Percentiles rank a stretch among this genome's conserved stretches.
Conservation (phyloP, 305 asterid species). For the Rubia peregrina region DNA sequence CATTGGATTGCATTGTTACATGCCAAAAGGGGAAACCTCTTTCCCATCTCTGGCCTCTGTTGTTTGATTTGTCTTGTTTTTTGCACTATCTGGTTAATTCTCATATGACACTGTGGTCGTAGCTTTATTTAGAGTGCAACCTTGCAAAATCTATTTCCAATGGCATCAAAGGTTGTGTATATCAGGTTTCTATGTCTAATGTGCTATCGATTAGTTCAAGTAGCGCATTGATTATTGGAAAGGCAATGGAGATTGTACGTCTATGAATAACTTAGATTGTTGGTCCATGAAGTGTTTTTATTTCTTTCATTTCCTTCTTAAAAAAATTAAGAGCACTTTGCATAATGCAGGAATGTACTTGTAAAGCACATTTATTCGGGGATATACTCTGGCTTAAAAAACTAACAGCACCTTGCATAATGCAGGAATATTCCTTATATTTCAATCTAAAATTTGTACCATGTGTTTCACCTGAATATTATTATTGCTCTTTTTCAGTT, state of each 20-base stretch:
- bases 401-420: too few relatives aligned
- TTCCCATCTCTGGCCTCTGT: constrained; percentile 26
- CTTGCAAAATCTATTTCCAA: not conserved
- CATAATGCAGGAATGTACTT: not conserved
- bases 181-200: not conserved
- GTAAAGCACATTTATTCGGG: not conserved
- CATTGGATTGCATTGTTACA: constrained; percentile 18
- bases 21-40: constrained; percentile 33
- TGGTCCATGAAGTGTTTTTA: not conserved
- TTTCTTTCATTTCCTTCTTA: not conserved
- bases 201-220: not conserved
- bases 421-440: too few relatives aligned
- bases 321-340: not conserved
- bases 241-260: not conserved
- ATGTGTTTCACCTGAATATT: too few relatives aligned
- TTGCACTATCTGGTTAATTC: not conserved
- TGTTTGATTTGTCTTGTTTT: not conserved
- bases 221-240: not conserved
- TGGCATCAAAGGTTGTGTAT: not conserved
- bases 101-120: not conserved
- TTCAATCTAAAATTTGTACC: too few relatives aligned
- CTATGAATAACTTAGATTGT: not conserved
- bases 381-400: not conserved
- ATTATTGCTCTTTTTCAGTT: too few relatives aligned
- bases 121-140: not conserved